Evolutionary conservation across 192 early-diverging fungal genomes (phyloP), one percentile per base, ranked within the genome.

Genomic region (Chytriomyces hyalinus): DNA sequence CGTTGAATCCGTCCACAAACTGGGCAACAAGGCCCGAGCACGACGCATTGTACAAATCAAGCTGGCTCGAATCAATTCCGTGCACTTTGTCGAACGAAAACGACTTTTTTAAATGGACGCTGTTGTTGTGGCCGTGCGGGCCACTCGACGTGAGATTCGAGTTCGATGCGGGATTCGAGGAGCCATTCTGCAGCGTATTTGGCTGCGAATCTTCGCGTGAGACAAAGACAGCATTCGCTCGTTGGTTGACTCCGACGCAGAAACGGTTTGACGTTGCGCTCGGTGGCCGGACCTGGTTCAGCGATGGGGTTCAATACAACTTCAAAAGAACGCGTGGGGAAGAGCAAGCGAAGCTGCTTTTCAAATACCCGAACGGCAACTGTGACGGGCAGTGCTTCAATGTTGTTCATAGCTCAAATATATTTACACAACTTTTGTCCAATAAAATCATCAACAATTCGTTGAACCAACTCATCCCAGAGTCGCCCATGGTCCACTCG

Each of bases 1-100:
- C 95, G 83, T 99, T 99, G 80, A 94, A 96, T n/a, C 97, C 97
- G 85, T 94, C 92, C 6, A 94, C 53, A 65, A 96, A 92, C 70
- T 91, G 87, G 1, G 89, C 80, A 7, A 94, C 76, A 17, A 94
- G 74, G 2, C 90, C 87, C 26, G 80, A 81, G 48, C 85, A 87
- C 22, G 86, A 84, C 0, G 79, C 63, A 43, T 84, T 67, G 75
- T 93, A 94, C n/a, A 94, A 82, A 13, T 87, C 50, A 44, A 84
- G 62, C 74, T 94, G 93, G 6, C 67, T 65, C 22, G 82, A 60
- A 49, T 86, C 82, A 13, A 83, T 82, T 22, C 84, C 83, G 80
- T 90, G 94, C 15, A 93, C 88, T 84, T 91, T 82, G 80, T 94
- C 92, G 74, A 87, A 94, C 45, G 91, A 91, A 57, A 84, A 86